Evolutionary conservation across 169 alveolate species (phyloP), one percentile per base, ranked within the genome.

Genomic region (Theileria annulata): DNA sequence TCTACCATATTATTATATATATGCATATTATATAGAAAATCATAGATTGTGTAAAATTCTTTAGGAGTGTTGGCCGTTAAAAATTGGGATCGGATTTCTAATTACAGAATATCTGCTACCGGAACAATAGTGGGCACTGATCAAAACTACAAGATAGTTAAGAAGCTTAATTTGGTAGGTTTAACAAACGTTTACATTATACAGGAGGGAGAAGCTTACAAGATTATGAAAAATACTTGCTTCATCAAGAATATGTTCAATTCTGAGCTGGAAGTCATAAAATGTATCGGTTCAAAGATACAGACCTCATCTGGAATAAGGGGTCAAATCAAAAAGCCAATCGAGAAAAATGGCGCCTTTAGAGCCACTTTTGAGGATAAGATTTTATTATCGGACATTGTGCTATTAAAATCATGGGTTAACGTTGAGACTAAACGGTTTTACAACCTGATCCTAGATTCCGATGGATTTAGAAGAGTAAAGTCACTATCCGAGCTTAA

Each of bases 341-440:
- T 92, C 2, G 95, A 93, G 62, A 95, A 96, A n/a, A 95, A 93
- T 23, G 99, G 99, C 0, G 91, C 94, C 19, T 97, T 95, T 86
- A 94, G 99, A 79, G 99, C 99, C 21, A 96, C 99, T 12, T 98
- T 98, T 86, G 99, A 98, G 86, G 99, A 98, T 87, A 96, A 97
- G 90, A 96, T 98, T 42, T 80, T 96, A 56, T 91, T 95, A 90
- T 96, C 99, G 59, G 99, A 98, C 93, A 78, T 98, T 19, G 98
- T 98, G 19, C 93, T 98, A 69, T 92, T 98, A 75, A 97, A 97
- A 91, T 93, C 98, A 15, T 96, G 97, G 96, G 94, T 96, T 33
- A 87, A 94, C 78, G 97, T 96, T 10, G 92, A 91, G 12, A 88
- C 96, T 15, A 93, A 94, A 72, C 93, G 90, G 76, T 94, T 93